phyloP scores from a whole-genome alignment of 805 yeast genomes.

The Phaffomyces antillensis region DNA sequence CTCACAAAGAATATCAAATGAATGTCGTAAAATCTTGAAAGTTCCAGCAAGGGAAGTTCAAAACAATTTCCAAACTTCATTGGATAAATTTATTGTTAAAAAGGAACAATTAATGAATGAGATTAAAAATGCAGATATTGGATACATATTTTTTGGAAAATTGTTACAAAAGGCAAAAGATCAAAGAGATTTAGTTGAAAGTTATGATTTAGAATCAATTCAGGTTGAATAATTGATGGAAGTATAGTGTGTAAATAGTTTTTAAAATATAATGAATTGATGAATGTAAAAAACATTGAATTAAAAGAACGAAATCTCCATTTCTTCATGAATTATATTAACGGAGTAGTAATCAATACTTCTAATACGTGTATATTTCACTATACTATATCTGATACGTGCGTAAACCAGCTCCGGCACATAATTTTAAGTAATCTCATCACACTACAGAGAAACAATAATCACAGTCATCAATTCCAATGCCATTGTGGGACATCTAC shows the following conservation, averaged over 20 bases:
- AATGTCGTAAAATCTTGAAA: constrained; percentile 72
- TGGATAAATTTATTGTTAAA: constrained; percentile 53
- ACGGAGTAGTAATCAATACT: too few species aligned
- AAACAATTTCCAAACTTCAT: constrained; percentile 54
- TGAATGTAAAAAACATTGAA: not conserved
- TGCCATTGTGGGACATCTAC: constrained; percentile 12
- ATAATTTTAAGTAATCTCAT: too few species aligned
- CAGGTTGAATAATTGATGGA: not conserved
- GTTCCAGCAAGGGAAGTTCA: constrained; percentile 81
- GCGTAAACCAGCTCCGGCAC: too few species aligned
- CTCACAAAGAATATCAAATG: constrained; percentile 71
- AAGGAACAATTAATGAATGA: constrained; percentile 48
- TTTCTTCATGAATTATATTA: too few species aligned
- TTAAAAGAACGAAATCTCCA: too few species aligned
- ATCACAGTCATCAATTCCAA: not conserved
- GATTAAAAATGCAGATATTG: constrained; percentile 48
- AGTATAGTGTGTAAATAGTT: constrained; percentile 1
- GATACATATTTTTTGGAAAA: constrained; percentile 47
- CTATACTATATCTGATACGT: too few species aligned
- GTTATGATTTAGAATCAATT: constrained; percentile 35
- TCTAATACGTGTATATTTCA: not conserved
- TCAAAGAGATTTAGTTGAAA: constrained; percentile 35
- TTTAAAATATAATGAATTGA: not conserved
- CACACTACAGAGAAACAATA: too few species aligned
- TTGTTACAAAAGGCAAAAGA: constrained; percentile 37